Conservation (phyloP, 1,284 basidiomycete species). For the Amylostereum areolatum region DNA sequence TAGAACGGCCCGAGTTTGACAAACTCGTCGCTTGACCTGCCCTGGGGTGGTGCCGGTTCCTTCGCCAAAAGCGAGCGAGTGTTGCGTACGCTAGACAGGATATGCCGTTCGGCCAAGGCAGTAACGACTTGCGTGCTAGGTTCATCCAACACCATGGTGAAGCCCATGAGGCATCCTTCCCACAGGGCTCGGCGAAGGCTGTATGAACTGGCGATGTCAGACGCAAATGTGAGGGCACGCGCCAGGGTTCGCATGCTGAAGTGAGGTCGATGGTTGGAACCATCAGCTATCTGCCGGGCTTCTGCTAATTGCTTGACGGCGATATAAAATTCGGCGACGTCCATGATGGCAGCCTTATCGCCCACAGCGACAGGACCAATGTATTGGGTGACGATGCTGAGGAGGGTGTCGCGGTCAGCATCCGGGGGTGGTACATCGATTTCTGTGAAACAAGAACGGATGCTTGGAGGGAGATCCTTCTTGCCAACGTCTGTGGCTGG, state of each 20-base stretch:
- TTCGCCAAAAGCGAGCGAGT: constrained; percentile 67
- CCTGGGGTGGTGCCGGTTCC: constrained; percentile 55
- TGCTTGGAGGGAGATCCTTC: constrained; percentile 89
- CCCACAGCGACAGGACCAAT: constrained; percentile 81
- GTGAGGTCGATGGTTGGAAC: constrained; percentile 92
- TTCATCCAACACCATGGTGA: constrained; percentile 89
- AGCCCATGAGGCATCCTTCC: constrained; percentile 97
- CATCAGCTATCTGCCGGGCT: constrained; percentile 86
- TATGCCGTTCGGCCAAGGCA: constrained; percentile 67
- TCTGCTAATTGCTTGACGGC: constrained; percentile 80
- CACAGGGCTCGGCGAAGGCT: constrained; percentile 85
- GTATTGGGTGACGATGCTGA: constrained; percentile 87
- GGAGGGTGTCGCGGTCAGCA: constrained; percentile 84
- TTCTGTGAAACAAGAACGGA: constrained; percentile 92
- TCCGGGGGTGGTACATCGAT: constrained; percentile 94
- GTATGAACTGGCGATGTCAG: constrained; percentile 75
- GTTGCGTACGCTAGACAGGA: constrained; percentile 84
- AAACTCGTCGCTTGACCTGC: constrained; percentile 47
- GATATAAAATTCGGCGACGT: constrained; percentile 89
- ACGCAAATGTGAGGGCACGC: constrained; percentile 88
- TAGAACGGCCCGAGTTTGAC: constrained; percentile 92
- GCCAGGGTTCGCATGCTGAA: constrained; percentile 97
- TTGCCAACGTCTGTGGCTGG: constrained; percentile 99
- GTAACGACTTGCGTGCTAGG: constrained; percentile 70
- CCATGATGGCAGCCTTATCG: constrained; percentile 85